Evolutionary conservation across 2,329 filamentous ascomycete species (phyloP).

Genomic region (Eutypella sp.): DNA sequence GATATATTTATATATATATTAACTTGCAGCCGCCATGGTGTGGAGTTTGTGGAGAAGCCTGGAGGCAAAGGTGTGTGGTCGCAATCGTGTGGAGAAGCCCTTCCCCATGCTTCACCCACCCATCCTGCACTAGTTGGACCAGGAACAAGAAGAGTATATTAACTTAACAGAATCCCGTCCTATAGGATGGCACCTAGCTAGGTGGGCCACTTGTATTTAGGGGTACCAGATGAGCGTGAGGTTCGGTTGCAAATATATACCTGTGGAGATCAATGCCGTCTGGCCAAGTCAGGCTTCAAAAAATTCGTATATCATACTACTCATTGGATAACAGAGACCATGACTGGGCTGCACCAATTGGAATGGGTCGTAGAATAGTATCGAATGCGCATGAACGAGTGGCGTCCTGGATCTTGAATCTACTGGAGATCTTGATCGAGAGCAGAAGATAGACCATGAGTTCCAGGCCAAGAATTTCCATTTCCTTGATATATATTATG

Average conservation of each 20-base stretch:
- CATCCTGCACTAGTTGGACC: conserved; percentile 17
- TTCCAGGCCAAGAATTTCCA: not conserved
- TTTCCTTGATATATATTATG: not conserved
- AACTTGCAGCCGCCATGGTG: conserved; percentile 25
- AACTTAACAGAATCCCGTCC: conserved; percentile 12
- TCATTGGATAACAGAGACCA: conserved; percentile 11
- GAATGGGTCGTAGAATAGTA: conserved; percentile 1
- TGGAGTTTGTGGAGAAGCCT: conserved; percentile 30
- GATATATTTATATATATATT: conserved; percentile 37
- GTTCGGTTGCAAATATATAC: conserved; percentile 19
- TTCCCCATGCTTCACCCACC: no score
- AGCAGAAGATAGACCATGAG: not conserved
- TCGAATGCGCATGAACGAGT: not conserved
- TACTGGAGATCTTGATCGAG: not conserved
- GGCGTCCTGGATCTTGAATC: not conserved
- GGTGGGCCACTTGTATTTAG: conserved; percentile 15
- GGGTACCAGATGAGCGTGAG: conserved; percentile 17
- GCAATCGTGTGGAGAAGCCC: conserved; percentile 23
- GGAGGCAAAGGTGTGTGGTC: conserved; percentile 25
- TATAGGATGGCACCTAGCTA: conserved; percentile 20
- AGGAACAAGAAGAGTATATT: conserved; percentile 23
- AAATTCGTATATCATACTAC: not conserved
- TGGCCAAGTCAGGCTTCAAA: conserved; percentile 17
- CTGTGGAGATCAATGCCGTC: conserved; percentile 25
- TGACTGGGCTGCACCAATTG: conserved; percentile 16